Conservation (phyloP, 345 rosid species). For the Salix suchowensis region DNA sequence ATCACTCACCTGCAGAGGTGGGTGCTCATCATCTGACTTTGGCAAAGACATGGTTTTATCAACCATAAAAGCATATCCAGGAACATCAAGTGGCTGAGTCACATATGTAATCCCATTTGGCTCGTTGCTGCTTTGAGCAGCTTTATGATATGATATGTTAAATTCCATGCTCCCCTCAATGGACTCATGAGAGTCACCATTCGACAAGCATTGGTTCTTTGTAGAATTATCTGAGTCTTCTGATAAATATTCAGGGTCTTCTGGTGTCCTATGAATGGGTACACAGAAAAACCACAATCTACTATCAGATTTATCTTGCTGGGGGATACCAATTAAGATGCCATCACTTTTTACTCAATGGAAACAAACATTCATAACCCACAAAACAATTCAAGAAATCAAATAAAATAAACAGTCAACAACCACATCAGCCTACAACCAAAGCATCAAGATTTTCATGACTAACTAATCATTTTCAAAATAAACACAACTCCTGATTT, state of each 20-base stretch:
- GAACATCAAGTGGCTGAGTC: conserved; percentile 39
- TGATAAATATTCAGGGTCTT: conserved; percentile 53
- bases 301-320: conserved; percentile 3
- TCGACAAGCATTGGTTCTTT: conserved; percentile 42
- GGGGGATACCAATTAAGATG: background rate
- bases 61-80: conserved; percentile 53
- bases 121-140: conserved; percentile 32
- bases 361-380: background rate
- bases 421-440: background rate
- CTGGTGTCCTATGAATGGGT: conserved; percentile 61
- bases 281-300: conserved; percentile 9
- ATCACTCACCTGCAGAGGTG: conserved; percentile 23
- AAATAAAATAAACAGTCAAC: background rate
- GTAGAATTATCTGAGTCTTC: conserved; percentile 58
- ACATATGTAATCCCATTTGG: conserved; percentile 47
- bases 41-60: conserved; percentile 39
- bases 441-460: background rate
- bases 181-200: conserved; percentile 56
- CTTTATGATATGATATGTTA: conserved; percentile 64
- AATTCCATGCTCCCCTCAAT: conserved; percentile 56
- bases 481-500: background rate
- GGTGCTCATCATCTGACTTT: conserved; percentile 21
- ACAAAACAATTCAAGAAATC: background rate
- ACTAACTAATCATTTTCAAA: background rate
- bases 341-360: background rate